These are phyloP conservation scores for Paracoccidioides lutzii DNA, from an alignment of 2,329 filamentous ascomycete species.

Conservation along the genomic window DNA sequence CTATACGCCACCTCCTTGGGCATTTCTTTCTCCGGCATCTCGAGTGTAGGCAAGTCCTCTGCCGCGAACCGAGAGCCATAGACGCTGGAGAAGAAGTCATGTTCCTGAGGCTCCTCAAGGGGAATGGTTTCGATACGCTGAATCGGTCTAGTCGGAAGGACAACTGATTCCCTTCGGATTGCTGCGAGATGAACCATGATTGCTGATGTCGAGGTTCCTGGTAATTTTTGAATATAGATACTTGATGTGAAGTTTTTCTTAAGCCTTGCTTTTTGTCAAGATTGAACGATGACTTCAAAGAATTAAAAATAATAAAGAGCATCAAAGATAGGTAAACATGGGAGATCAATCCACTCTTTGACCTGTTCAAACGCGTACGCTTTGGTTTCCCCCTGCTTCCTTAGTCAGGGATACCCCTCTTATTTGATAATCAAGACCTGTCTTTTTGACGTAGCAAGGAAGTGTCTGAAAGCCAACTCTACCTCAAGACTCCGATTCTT, in stretches of 20 bases:
- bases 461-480: too few species aligned
- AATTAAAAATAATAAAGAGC: too few species aligned
- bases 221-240: background rate
- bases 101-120: conserved; percentile 31
- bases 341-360: too few species aligned
- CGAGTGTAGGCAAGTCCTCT: conserved; percentile 63
- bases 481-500: too few species aligned
- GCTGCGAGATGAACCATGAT: conserved; percentile 31
- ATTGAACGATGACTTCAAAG: too few species aligned
- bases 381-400: too few species aligned
- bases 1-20: conserved; percentile 85
- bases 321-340: too few species aligned
- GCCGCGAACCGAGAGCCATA: conserved; percentile 79
- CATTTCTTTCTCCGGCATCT: conserved; percentile 87
- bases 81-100: conserved; percentile 58
- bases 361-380: too few species aligned
- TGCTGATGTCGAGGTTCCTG: background rate
- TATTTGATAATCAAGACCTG: too few species aligned
- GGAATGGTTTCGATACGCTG: conserved; percentile 36
- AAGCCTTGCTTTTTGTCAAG: too few species aligned
- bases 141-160: conserved; percentile 22
- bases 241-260: background rate
- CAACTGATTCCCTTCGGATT: conserved; percentile 26
- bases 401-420: too few species aligned
- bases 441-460: too few species aligned